Evolutionary conservation across 2,329 filamentous ascomycete species (phyloP).

Genomic region (Trichoderma lentiforme): DNA sequence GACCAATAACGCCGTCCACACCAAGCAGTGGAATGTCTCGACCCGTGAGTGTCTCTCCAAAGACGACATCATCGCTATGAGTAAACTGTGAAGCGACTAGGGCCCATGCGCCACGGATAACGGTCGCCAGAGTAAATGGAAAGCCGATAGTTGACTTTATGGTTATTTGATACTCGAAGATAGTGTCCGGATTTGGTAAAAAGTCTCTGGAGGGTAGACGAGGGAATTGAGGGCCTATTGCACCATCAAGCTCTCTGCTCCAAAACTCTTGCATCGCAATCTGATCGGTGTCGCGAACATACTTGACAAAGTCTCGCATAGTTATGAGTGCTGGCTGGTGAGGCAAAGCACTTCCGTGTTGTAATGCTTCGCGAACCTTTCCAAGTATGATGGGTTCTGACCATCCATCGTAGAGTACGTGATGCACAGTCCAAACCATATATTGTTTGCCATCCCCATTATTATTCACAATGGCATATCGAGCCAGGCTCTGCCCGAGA

Average conservation of each 20-base stretch:
- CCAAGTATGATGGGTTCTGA: conserved; percentile 30
- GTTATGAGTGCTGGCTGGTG: neutral
- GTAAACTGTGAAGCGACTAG: conserved; percentile 23
- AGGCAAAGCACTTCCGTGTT: neutral
- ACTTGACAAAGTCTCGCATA: conserved; percentile 15
- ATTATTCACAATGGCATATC: neutral
- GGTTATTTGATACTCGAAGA: neutral
- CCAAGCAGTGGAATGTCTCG: conserved; percentile 26
- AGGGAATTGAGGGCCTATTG: neutral
- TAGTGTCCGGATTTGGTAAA: neutral
- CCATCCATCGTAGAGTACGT: conserved; percentile 39
- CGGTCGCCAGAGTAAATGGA: conserved; percentile 20
- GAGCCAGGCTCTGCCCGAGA: neutral
- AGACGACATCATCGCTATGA: conserved; percentile 24
- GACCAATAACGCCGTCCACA: conserved; percentile 28
- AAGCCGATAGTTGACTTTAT: neutral
- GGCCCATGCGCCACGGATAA: conserved; percentile 27
- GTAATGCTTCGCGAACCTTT: conserved; percentile 25
- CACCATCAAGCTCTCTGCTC: neutral
- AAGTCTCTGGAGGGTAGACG: neutral
- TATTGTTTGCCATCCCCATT: neutral
- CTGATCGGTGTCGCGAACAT: conserved; percentile 20
- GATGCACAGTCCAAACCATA: conserved; percentile 38
- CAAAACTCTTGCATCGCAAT: conserved; percentile 28
- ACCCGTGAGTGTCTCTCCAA: conserved; percentile 29